Percentiles rank a stretch among this genome's conserved stretches.
Evolutionary conservation across 495 filamentous ascomycete species (phyloP).

Genomic region (Penicillium desertorum): DNA sequence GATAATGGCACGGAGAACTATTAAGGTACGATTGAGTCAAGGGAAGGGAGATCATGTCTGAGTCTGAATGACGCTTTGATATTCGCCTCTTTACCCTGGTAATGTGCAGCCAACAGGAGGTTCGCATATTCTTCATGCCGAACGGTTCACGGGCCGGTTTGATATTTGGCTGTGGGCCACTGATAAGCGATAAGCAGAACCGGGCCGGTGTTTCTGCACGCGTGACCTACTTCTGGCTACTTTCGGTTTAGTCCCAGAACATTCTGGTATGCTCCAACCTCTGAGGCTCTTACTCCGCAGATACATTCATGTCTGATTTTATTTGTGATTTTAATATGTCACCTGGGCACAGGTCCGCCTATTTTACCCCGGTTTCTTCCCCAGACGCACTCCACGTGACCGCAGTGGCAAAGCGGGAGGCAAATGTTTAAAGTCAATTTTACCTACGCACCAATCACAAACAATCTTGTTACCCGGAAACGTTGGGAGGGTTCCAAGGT

Average conservation of each 20-base stretch:
- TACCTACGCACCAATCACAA: constrained; percentile 1
- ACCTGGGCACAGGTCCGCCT: neutral
- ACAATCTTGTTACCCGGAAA: too few relatives aligned
- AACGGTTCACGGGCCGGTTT: constrained; percentile 20
- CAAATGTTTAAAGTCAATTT: constrained; percentile 1
- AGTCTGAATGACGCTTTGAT: neutral
- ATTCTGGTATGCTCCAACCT: neutral
- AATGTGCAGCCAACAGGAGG: neutral
- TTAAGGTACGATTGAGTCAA: neutral
- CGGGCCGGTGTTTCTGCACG: constrained; percentile 16
- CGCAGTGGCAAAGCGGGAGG: neutral
- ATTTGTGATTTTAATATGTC: neutral
- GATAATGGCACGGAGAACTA: neutral
- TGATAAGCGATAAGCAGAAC: constrained; percentile 17
- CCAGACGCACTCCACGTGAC: neutral
- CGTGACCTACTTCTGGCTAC: constrained; percentile 2
- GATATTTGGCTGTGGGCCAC: constrained; percentile 9
- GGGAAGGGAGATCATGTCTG: neutral
- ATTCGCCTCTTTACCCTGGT: neutral
- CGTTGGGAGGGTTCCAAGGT: neutral
- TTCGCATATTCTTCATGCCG: constrained; percentile 1
- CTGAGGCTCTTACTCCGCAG: too few relatives aligned
- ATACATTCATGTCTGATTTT: neutral
- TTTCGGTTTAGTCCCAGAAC: neutral
- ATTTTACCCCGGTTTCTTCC: constrained; percentile 12